These are phyloP conservation scores for Zygotorulaspora florentina DNA, from an alignment of 805 yeast species.

Conservation along the genomic window DNA sequence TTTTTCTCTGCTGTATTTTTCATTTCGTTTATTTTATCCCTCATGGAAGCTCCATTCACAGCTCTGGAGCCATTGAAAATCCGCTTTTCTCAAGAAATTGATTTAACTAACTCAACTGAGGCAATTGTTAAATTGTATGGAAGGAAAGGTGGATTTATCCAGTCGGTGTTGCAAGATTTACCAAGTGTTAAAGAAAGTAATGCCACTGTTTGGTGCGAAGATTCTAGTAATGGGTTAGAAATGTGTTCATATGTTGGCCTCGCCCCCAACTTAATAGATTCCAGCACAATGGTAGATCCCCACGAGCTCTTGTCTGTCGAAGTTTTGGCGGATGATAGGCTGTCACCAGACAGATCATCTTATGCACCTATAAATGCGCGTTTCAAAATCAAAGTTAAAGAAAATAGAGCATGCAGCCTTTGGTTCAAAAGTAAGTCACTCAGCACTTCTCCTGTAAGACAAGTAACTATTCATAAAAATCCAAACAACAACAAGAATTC, in stretches of 20 bases:
- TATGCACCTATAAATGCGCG: constrained; percentile 67
- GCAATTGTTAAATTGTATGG: constrained; percentile 48
- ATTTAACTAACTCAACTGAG: constrained; percentile 36
- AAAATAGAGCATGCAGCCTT: constrained; percentile 62
- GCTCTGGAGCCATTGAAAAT: constrained; percentile 63
- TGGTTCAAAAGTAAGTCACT: constrained; percentile 48
- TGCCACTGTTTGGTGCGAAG: constrained; percentile 35
- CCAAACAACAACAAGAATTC: constrained; percentile 25
- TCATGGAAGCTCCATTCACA: constrained; percentile 55
- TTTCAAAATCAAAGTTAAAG: constrained; percentile 50
- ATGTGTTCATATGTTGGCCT: constrained; percentile 49
- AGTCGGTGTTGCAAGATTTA: constrained; percentile 48
- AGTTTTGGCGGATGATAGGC: constrained; percentile 47
- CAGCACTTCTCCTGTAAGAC: constrained; percentile 57
- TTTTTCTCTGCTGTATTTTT: constrained; percentile 39
- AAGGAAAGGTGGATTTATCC: constrained; percentile 43
- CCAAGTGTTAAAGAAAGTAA: constrained; percentile 53
- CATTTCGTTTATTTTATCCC: constrained; percentile 38
- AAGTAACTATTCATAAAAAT: constrained; percentile 50
- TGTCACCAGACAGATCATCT: constrained; percentile 42
- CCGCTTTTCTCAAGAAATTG: constrained; percentile 60
- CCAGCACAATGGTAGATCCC: constrained; percentile 32
- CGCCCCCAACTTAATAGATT: constrained; percentile 46
- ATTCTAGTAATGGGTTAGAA: constrained; percentile 45
- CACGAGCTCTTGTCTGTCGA: constrained; percentile 46